A percentile compares a stretch with the other conserved stretches of the same genome.
Evolutionary conservation across 2,329 filamentous ascomycete genomes (phyloP).

Genomic region (Graphiopsis chlorocephala): DNA sequence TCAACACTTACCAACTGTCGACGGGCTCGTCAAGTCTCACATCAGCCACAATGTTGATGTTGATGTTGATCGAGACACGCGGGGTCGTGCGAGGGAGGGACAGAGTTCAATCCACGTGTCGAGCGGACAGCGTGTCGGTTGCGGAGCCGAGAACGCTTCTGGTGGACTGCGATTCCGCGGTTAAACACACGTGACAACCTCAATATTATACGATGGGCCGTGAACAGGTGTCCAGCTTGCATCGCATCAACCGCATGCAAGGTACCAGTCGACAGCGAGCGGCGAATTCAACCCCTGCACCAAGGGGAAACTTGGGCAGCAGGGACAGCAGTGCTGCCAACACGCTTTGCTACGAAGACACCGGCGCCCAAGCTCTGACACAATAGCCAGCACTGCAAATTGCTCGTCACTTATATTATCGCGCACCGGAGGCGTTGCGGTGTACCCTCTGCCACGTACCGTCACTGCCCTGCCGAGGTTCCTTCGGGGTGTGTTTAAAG

Average conservation of each 20-base stretch:
- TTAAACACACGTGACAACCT: not conserved
- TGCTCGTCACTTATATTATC: not conserved
- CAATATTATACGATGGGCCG: not conserved
- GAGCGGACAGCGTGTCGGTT: not conserved
- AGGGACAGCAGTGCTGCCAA: not conserved
- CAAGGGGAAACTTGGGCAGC: not conserved
- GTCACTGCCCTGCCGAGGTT: not conserved
- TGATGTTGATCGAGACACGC: not conserved
- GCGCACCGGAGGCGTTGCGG: not conserved
- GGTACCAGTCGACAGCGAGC: not conserved
- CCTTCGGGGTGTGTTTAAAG: not conserved
- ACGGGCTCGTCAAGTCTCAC: not conserved
- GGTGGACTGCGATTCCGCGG: not conserved
- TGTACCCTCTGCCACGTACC: not conserved
- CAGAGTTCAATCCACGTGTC: slow-evolving; percentile 5
- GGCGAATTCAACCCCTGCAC: not conserved
- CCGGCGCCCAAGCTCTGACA: not conserved
- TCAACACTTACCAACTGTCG: not conserved
- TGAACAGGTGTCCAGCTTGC: not conserved
- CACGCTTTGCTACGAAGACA: not conserved
- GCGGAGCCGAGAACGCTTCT: slow-evolving; percentile 4
- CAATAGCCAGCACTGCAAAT: not conserved
- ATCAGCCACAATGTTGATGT: not conserved
- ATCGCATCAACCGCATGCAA: not conserved
- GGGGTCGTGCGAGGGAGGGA: not conserved